Evolutionary conservation across 1,284 basidiomycete species (phyloP), one percentile per base, ranked within the genome.

Genomic region (Trichosporon ovoides): DNA sequence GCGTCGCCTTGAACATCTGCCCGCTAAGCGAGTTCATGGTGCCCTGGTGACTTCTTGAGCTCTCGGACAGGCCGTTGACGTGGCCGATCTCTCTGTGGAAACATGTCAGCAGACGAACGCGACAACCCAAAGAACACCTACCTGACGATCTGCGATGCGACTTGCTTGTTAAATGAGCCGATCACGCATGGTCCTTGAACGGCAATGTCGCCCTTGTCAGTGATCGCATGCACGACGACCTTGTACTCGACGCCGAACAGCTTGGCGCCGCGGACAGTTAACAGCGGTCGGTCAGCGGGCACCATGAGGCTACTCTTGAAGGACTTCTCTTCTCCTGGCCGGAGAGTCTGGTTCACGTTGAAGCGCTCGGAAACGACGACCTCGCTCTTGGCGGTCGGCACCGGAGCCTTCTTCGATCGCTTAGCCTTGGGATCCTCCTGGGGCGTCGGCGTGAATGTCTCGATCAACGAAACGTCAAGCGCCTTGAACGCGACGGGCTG

Each of bases 191-290:
- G 86, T 38, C 93, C 77, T n/a, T 87, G 85, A 78, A 89, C 83
- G 77, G 89, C 82, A 12, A 90, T 14, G 6, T 84, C 84, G 6
- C 83, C 82, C 19, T 60, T 63, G 24, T 85, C 87, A 76, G 88
- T 81, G 46, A 88, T 80, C 3, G 89, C 89, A 72, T 85, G 88
- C 56, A 91, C 85, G 38, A 80, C 81, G 46, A 92, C 79, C 51
- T 84, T 81, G 73, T 92, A 92, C 1, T 83, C 86, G 54, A 93
- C 85, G 70, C 90, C 87, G 57, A 93, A 87, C 66, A 88, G 84
- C 62, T 87, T 80, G 9, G 88, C 90, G 16, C 86, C 82, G 54
- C 84, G 87, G 60, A 91, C 79, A 2, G 88, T 87, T 14, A 87
- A 85, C 18, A 86, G 86, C 6, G 85, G 87, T 66, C 88, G 87